Evolutionary conservation across 192 early-diverging fungal genomes (phyloP), one percentile per base, ranked within the genome.

Genomic region (Entomortierella chlamydospora): DNA sequence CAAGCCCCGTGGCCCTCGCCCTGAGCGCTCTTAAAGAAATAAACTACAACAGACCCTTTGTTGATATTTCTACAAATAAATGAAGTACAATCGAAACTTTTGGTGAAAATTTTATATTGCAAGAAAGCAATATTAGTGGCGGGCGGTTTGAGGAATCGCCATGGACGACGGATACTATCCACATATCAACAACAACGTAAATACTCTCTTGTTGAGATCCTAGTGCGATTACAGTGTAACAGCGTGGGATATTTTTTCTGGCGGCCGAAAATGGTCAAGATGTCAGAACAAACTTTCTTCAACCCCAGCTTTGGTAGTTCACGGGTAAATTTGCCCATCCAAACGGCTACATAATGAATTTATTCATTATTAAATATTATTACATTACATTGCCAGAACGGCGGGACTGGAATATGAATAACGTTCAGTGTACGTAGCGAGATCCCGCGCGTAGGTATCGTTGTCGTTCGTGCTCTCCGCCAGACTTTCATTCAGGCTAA

Each of bases 21-120:
- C 61, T 34, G 67, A 69, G 55, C 74, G 74, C 34, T 66, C 74
- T 78, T 78, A 78, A 78, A 70, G 55, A 64, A 78, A 64, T 59
- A 78, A 70, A 58, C n/a, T 37, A n/a, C n/a, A 57, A 42, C 26
- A 30, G 23, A 18, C 60, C n/a, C 39, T 57, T 57, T 62, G 64
- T 60, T 58, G 62, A 56, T 54, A 29, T 54, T 70, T 61, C 28
- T 54, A 29, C 22, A 1, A 11, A 30, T 20, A 29, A 22, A 22
- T 62, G 34, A 10, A 23, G 20, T 51, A 23, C 25, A 20, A 20
- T 25, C 1, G 8, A 25, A 2, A 51, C 20, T 8, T 8, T 51
- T 51, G 0, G 25, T 8, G n/a, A 51, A 20, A 10, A n/a, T n/a
- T n/a, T n/a, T n/a, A n/a, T n/a, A n/a, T n/a, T n/a, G n/a, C n/a